Conservation (phyloP, 257 asterid species). For the Solanum piurae region DNA sequence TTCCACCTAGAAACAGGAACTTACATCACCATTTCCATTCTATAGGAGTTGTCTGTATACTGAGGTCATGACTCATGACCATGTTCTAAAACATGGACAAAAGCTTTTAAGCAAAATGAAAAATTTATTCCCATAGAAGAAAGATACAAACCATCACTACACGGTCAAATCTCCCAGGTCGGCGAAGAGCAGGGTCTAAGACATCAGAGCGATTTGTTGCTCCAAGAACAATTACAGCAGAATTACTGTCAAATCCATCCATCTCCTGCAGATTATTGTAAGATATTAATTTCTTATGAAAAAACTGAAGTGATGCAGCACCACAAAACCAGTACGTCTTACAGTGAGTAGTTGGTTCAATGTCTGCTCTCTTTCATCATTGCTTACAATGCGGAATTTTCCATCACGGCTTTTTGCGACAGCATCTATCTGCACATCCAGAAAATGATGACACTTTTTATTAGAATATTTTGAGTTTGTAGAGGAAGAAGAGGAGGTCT, state of each 20-base stretch:
- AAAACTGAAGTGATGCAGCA: not conserved
- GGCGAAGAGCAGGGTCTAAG: constrained; percentile 94
- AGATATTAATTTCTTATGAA: not conserved
- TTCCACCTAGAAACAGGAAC: constrained; percentile 55
- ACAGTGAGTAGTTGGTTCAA: constrained; percentile 95
- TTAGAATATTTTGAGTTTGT: not conserved
- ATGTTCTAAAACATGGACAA: not conserved
- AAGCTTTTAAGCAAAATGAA: not conserved
- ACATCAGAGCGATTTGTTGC: constrained; percentile 98
- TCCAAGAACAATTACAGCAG: constrained; percentile 98
- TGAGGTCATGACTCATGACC: not conserved
- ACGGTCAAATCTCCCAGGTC: constrained; percentile 99
- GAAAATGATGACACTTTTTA: not conserved
- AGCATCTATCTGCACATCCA: constrained; percentile 83
- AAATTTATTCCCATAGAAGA: not conserved
- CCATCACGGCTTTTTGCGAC: constrained; percentile 99
- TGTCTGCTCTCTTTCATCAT: constrained; percentile 98
- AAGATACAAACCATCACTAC: constrained; percentile 62
- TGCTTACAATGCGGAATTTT: constrained; percentile 79
- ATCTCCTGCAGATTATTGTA: constrained; percentile 61
- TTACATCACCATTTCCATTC: not conserved
- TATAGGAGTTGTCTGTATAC: not conserved
- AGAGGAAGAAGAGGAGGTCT: constrained; percentile 20
- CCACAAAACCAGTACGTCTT: constrained; percentile 15
- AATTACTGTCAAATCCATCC: constrained; percentile 99